A percentile compares a stretch with the other conserved stretches of the same genome.
These are phyloP conservation scores for Flaveria robusta DNA, from an alignment of 129 eudicot genomes.

Conservation along the genomic window DNA sequence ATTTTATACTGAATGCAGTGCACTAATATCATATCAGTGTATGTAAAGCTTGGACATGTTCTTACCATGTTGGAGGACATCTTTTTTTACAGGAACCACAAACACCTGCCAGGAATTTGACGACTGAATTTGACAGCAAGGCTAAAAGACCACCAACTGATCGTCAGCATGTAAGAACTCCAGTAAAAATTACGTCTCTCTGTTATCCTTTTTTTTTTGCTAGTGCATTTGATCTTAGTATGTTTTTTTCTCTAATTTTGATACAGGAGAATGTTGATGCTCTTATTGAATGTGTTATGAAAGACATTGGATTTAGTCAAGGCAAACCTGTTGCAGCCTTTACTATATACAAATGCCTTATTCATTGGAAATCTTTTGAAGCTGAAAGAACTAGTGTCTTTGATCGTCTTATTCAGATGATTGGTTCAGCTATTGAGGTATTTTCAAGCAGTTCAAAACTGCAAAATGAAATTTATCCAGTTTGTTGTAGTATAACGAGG, in stretches of 20 bases:
- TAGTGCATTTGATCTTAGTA: background rate
- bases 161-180: conserved; percentile 73
- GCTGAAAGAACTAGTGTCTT: conserved; percentile 93
- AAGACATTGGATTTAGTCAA: conserved; percentile 93
- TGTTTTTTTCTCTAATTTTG: conserved; percentile 16
- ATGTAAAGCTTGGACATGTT: background rate
- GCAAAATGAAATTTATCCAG: conserved; percentile 9
- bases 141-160: conserved; percentile 72
- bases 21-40: conserved; percentile 9
- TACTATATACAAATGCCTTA: conserved; percentile 92
- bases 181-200: background rate
- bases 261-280: conserved; percentile 91
- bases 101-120: conserved; percentile 63
- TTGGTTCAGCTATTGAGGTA: conserved; percentile 99
- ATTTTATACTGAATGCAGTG: conserved; percentile 35
- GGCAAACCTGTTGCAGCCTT: conserved; percentile 97
- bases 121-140: conserved; percentile 66
- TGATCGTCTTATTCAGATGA: conserved; percentile 98
- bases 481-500: conserved; percentile 10
- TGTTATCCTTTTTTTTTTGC: conserved; percentile 3
- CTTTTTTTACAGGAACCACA: conserved; percentile 59
- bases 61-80: conserved; percentile 14
- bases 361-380: conserved; percentile 99
- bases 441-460: conserved; percentile 4
- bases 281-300: conserved; percentile 81